Evolutionary conservation across 148 eudicot species (phyloP), one percentile per base, ranked within the genome.

Genomic region (Amaranthus hypochondriacus): DNA sequence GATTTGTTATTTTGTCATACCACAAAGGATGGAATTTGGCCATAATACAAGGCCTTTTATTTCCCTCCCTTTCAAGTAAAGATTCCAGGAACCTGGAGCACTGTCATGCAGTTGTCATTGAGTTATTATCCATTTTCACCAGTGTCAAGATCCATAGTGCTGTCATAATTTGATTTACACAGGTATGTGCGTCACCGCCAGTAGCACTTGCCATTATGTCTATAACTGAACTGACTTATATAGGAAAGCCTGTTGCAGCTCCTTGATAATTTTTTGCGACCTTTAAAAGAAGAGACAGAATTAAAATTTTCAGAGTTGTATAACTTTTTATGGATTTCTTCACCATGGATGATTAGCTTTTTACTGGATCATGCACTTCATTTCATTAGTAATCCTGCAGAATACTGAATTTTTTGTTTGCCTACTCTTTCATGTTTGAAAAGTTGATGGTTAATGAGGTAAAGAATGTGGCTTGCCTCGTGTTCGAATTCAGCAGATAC

Each of bases 381-480:
- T 28, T 28, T 28, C 71, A n/a, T 9, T 69, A 49, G 13, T 65
- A 15, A 39, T 50, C 49, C 8, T 43, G 43, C 3, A 15, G 43
- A 48, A 66, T 66, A 48, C 56, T 72, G 54, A 59, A 21, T 48
- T 6, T 14, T 48, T 66, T 51, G 6, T 52, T 39, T 54, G 39
- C 18, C 50, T 12, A 50, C 10, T 57, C 47, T 51, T 71, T 80
- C 73, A 79, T 89, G 91, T 89, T 56, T 64, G 80, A 69, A 42
- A 66, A 66, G 75, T 77, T 64, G 71, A 77, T 80, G 62, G 69
- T 44, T 66, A 79, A 79, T 57, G 84, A 75, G 75, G 66, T 90
- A 7, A 68, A 51, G 65, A 71, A 75, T 75, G 77, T 89, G 69
- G 95, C 97, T 80, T 74, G 78, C 56, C 80, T 58, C 60, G 50